Conservation (phyloP, 352 stramenopile genomes). For the Globisporangium cederbergense region DNA sequence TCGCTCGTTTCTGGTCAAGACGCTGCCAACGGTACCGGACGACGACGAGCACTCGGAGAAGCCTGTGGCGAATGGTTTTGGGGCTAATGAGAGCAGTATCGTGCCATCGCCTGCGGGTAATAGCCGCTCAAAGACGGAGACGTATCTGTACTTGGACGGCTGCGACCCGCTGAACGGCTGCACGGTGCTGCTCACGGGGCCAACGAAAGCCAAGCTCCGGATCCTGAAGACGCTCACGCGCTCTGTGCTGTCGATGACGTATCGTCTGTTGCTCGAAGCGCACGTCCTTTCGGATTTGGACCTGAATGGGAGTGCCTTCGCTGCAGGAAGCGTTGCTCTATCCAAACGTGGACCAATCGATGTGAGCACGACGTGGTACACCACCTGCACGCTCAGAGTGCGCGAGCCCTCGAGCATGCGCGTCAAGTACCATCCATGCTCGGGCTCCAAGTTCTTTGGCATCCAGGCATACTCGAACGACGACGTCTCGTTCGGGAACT, state of each 20-base stretch:
- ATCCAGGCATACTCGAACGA: conserved; percentile 60
- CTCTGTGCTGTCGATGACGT: conserved; percentile 91
- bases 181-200: conserved; percentile 92
- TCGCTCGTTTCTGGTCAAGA: conserved; percentile 66
- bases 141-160: conserved; percentile 94
- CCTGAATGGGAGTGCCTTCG: conserved; percentile 39
- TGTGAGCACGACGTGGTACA: conserved; percentile 54
- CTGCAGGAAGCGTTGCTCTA: conserved; percentile 1
- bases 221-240: conserved; percentile 91
- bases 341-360: not conserved
- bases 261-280: conserved; percentile 95
- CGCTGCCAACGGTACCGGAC: conserved; percentile 37
- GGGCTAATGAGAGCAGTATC: conserved; percentile 17
- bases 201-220: conserved; percentile 84
- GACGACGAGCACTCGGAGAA: conserved; percentile 32
- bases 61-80: not conserved
- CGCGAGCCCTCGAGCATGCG: conserved; percentile 41
- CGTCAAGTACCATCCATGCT: conserved; percentile 68
- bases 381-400: conserved; percentile 65
- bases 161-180: conserved; percentile 93
- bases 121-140: conserved; percentile 50
- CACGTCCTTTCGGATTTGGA: conserved; percentile 91
- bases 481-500: conserved; percentile 81
- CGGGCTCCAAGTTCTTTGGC: conserved; percentile 61
- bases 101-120: conserved; percentile 10